Base-by-base conservation (phyloP, 495 filamentous ascomycete genomes). In the Lindgomyces ingoldianus region DNA sequence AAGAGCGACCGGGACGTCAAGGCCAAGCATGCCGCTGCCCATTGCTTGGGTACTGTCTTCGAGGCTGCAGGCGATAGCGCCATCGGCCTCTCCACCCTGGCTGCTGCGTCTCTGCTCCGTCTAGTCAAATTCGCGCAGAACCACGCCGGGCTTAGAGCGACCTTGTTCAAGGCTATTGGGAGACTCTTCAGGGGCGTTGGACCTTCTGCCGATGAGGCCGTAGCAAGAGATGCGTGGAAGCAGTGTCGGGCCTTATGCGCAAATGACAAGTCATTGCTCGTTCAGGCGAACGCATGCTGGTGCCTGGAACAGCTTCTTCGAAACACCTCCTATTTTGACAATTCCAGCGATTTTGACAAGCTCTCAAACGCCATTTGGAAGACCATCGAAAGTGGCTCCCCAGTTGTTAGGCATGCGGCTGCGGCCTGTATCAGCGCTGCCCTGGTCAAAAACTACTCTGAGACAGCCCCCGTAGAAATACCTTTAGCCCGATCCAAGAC, bases 181-280 rank as follows among this genome's bases (percentile, higher is more conserved):
- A 93, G 93, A 76, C 82, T 95, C 2, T 78, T 86, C 10, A 81
- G 78, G 47, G 91, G 91, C 70, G 82, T 96, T 24, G 83, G 81
- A 22, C 79, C 81, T 1, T 91, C 91, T 66, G 77, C 92, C 57
- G 94, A 99, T 67, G 94, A 99, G 74, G 79, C 76, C 57, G 82
- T 90, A n/a, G 89, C 88, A 11, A 85, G 91, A 68, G 93, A 97
- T 72, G 85, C 92, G 26, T 98, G 93, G 94, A 99, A 96, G 74
- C 89, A 91, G 70, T 88, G 89, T 24, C 84, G 94, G 47, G 89
- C 83, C 74, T 84, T 87, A 57, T 89, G 90, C 10, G 83, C 86
- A 0, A 79, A 81, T 44, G 94, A 98, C 73, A 97, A 93, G 73
- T 87, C 91, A 10, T 83, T 85, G 4, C 81, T 95, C 45, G 91